These are phyloP conservation scores for Ampelomyces quisqualis DNA, from an alignment of 2,329 filamentous ascomycete genomes.

Conservation along the genomic window DNA sequence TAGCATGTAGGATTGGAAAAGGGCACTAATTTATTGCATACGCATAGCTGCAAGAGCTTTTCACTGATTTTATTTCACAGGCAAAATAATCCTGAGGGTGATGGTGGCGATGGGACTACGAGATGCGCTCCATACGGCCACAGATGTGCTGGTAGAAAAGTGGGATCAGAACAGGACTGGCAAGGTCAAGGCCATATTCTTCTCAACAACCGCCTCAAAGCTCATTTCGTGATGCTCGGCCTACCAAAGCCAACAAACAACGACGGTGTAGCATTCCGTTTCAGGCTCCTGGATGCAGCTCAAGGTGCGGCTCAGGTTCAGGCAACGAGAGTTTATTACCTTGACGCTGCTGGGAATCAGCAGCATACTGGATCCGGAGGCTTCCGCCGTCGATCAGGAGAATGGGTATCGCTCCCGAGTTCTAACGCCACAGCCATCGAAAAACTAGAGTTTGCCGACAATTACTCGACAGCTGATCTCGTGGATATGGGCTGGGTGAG, in stretches of 20 bases:
- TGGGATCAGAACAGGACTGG: slow-evolving; percentile 11
- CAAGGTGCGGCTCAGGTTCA: not conserved
- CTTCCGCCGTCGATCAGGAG: not conserved
- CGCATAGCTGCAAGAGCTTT: not conserved
- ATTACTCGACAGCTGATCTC: not conserved
- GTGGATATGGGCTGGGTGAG: not conserved
- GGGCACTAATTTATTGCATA: not conserved
- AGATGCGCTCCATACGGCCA: slow-evolving; percentile 5
- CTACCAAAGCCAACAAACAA: not conserved
- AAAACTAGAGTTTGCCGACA: not conserved
- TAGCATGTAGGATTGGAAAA: not conserved
- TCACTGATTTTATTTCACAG: not conserved
- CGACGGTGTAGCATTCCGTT: not conserved
- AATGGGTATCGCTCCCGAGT: not conserved
- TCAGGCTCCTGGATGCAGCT: slow-evolving; percentile 1
- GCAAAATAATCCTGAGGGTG: not conserved
- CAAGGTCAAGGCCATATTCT: slow-evolving; percentile 5
- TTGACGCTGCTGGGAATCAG: not conserved
- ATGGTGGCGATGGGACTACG: slow-evolving; percentile 3
- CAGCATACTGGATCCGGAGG: not conserved
- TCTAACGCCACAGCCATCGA: not conserved
- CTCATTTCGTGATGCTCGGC: not conserved
- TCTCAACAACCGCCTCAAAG: not conserved
- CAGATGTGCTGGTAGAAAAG: not conserved
- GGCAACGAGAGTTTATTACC: not conserved